These are phyloP conservation scores for Colletotrichum lupini DNA, from an alignment of 2,329 filamentous ascomycete species.

Conservation along the genomic window DNA sequence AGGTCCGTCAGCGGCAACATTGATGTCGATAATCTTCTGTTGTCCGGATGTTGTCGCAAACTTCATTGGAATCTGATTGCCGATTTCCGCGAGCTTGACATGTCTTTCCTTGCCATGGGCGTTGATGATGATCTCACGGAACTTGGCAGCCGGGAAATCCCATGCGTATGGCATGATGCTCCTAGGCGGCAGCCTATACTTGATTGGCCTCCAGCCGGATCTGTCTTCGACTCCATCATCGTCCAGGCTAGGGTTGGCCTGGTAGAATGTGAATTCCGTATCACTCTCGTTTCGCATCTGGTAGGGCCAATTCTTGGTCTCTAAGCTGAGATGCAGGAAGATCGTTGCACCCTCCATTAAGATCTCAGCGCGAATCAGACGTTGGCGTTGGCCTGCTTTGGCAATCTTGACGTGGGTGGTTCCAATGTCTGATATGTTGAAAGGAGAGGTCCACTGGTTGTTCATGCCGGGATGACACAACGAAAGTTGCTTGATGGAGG, in stretches of 20 bases:
- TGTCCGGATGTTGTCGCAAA: conserved; percentile 75
- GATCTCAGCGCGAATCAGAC: conserved; percentile 86
- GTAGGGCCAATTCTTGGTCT: conserved; percentile 97
- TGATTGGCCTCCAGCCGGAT: conserved; percentile 90
- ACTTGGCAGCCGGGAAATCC: conserved; percentile 98
- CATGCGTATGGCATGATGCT: conserved; percentile 99
- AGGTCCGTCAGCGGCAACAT: conserved; percentile 93
- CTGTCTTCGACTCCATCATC: conserved; percentile 87
- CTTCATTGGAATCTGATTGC: conserved; percentile 95
- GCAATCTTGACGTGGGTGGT: conserved; percentile 94
- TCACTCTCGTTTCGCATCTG: conserved; percentile 99
- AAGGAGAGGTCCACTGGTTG: conserved; percentile 97
- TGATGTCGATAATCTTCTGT: conserved; percentile 94
- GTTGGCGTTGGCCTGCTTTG: conserved; percentile 89
- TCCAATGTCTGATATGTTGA: conserved; percentile 96
- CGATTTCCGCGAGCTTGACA: conserved; percentile 95
- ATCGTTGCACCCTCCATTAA: conserved; percentile 94
- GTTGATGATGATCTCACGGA: conserved; percentile 89
- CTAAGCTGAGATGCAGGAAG: conserved; percentile 89
- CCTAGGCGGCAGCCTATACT: conserved; percentile 89
- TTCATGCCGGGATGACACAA: conserved; percentile 94
- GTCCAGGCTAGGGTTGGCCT: conserved; percentile 91
- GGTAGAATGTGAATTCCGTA: conserved; percentile 95
- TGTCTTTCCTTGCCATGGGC: conserved; percentile 86
- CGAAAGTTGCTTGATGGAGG: conserved; percentile 86